Base-by-base conservation (phyloP, 345 rosid genomes). In the Populus nigra region DNA sequence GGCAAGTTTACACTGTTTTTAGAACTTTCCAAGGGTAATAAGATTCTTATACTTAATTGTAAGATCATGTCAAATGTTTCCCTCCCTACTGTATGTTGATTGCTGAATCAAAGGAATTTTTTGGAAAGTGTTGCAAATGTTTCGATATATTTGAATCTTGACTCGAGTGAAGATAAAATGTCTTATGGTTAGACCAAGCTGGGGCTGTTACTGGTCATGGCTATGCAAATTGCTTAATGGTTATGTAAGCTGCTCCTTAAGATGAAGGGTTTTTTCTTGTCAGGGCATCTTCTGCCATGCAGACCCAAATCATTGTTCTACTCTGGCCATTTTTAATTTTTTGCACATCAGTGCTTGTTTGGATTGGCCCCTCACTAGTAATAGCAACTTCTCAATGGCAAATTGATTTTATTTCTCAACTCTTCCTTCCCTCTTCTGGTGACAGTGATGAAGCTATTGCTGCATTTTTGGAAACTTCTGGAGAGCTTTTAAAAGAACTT, bases 361-460 rank as follows among this genome's bases (percentile, higher is more conserved):
- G 36, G 8, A 73, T 79, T 65, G 43, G 8, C 70, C 77, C 65
- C 72, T 71, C 16, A 23, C 10, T 49, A 13, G 50, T 3, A 45
- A 45, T 45, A 45, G 50, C 15, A 45, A 45, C 50, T 13, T 45
- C 50, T 45, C 17, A 3, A 45, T 45, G 16, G 11, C 5, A 45
- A 45, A 47, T 22, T 33, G 63, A 33, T 23, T 18, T 50, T 18
- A 13, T 55, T 68, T 72, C 5, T 35, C 81, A 45, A 45, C 17
- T n/a, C 35, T 68, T 2, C 33, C 41, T 50, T 65, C 41, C 66
- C 45, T 43, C 68, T 71, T 36, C 62, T 68, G 45, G 36, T 72
- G 72, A 41, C 84, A 93, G 98, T 80, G 98, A 96, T 84, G 98
- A 96, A 86, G 98, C 91, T 76, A 79, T 92, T 65, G 98, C 97